Base-by-base conservation (phyloP, 768 basidiomycete genomes). In the Suillus cothurnatus region DNA sequence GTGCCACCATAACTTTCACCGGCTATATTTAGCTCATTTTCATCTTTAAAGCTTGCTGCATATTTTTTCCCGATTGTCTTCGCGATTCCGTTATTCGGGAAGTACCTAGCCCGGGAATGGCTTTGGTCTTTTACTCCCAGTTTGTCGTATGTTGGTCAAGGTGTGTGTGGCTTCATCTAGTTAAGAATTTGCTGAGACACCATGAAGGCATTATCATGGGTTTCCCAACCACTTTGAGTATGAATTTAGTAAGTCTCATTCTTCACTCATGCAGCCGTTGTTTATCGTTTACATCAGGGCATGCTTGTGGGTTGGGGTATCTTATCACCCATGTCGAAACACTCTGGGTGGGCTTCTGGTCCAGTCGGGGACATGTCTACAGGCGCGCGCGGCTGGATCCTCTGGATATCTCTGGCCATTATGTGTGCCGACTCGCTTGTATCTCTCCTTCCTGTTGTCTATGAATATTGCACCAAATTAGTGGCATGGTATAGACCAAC, bases 231-330 rank as follows among this genome's bases (percentile, higher is more conserved):
- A 96, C 96, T 0, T 71, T 96, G 41, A 93, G 92, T 73, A 98
- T 99, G 96, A 96, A 90, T 69, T 76, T 95, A 64, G 93, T 93
- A 71, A 72, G 12, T 36, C 60, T 53, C 53, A 66, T 49, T 28
- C 45, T 17, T 63, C 38, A 69, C 56, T n/a, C 55, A 38, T 7
- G 7, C 19, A 57, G 61, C 61, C 63, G 31, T 65, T 14, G 31
- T 45, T 32, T 9, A 34, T 36, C 9, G 11, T 2, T 14, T 49
- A 14, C 5, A 43, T 23, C 69, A 94, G 92, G 95, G 97, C 34
- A 98, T 97, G 97, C 68, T 98, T n/a, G 88, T 92, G 12, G 97
- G 97, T 11, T 99, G 97, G 97, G 96, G 87, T 5, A 78, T 98
- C 26, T 81, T 99, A n/a, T 94, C 94, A 0, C 97, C 97, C 6